Conservation (phyloP, 306 rosid genomes). For the Spatholobus suberectus region DNA sequence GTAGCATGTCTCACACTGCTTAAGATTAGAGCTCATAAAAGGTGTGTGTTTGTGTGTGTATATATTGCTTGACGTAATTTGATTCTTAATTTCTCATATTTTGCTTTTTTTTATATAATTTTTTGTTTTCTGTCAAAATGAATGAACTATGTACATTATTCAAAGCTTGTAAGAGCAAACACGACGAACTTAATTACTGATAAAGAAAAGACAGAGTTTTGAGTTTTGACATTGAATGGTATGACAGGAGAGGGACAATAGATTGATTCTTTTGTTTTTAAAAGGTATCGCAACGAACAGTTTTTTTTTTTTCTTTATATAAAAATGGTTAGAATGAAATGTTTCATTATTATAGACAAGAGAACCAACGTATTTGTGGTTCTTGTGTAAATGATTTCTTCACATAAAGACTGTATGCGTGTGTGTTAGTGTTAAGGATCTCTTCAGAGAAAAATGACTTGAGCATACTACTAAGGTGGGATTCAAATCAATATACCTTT, state of each 20-base stretch:
- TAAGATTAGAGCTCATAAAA: not conserved
- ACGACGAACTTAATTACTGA: not conserved
- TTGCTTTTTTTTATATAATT: not conserved
- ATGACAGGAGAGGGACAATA: not conserved
- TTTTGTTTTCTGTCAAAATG: not conserved
- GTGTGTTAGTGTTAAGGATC: not conserved
- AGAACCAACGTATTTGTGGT: too few relatives aligned
- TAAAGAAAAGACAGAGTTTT: not conserved
- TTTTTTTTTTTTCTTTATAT: not conserved
- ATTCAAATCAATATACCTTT: too few relatives aligned
- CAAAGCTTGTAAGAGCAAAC: slow-evolving; percentile 1
- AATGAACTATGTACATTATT: not conserved
- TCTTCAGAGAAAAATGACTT: not conserved
- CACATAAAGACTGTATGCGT: not conserved
- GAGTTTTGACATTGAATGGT: not conserved
- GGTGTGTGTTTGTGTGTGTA: not conserved
- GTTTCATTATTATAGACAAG: not conserved
- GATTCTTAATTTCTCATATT: not conserved
- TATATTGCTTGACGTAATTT: not conserved
- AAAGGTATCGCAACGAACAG: not conserved
- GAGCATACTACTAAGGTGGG: too few relatives aligned
- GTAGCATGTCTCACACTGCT: not conserved
- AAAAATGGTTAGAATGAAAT: not conserved
- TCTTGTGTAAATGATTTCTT: not conserved
- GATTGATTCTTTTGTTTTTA: not conserved